Base-by-base conservation (phyloP, 2,329 filamentous ascomycete species). In the Phaeophleospora eucalypticola region DNA sequence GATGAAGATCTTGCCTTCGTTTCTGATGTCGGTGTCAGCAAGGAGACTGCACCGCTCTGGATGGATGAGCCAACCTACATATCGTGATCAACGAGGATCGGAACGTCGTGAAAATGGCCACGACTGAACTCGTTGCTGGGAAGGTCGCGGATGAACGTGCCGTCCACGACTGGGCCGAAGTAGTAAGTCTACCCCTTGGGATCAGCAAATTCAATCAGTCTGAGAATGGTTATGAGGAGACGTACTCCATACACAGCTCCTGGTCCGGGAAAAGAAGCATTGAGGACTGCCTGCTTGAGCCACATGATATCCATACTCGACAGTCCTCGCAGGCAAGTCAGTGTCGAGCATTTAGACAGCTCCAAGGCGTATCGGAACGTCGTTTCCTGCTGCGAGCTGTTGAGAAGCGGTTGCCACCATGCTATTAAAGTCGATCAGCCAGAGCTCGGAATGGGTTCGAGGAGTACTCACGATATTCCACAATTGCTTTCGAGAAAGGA, bases 401-500 rank as follows among this genome's bases (percentile, higher is more conserved):
- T 58, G 21, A 53, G 51, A 27, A 38, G 54, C n/a, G 58, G 57
- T 42, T 66, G 65, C 60, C 60, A 68, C 64, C 65, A 67, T 3
- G 65, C 63, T 36, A 69, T 53, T 16, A 19, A 17, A 8, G 27
- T 16, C 8, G 19, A 19, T 39, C 15, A 39, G 33, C 27, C 8
- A 32, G 8, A n/a, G 27, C 8, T n/a, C n/a, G n/a, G 6, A 14
- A 8, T n/a, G n/a, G 33, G 17, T 4, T 35, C 17, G 12, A 35
- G 4, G 33, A 14, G 17, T 12, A 16, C 24, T 12, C 10, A 21
- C 10, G 41, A 21, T 49, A 52, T 37, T 53, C 53, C 16, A 64
- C 48, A 36, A 73, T 72, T 0, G 67, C 71, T 4, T 68, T 71
- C n/a, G 65, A 60, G 52, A 73, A 74, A 0, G 71, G 65, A 0